These are phyloP conservation scores for Calonectria multiphialidica DNA, from an alignment of 2,329 filamentous ascomycete genomes.

Conservation along the genomic window DNA sequence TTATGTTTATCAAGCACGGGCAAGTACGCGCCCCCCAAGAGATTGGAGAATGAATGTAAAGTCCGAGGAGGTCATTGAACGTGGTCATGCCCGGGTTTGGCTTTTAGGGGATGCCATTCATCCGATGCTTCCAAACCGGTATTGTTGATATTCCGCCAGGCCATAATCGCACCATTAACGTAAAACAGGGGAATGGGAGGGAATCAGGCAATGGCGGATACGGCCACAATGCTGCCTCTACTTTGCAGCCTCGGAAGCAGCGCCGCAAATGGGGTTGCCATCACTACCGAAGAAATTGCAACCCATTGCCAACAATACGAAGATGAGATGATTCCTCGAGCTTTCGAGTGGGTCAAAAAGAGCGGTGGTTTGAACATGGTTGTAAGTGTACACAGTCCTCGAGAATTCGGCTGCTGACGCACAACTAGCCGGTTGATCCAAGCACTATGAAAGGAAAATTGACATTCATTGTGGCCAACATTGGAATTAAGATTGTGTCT, in stretches of 20 bases:
- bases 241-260: neutral
- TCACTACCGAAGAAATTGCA: neutral
- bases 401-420: neutral
- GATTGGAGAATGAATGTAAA: neutral
- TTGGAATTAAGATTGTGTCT: neutral
- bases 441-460: neutral
- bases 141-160: too few species aligned
- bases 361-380: neutral
- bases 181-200: neutral
- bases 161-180: neutral
- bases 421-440: neutral
- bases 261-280: neutral
- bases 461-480: neutral
- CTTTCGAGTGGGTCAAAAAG: neutral
- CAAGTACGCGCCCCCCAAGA: neutral
- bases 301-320: neutral
- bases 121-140: neutral
- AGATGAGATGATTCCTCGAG: neutral
- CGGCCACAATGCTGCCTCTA: neutral
- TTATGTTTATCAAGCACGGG: neutral
- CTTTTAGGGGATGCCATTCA: neutral
- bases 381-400: neutral
- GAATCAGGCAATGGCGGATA: neutral
- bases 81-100: neutral
- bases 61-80: neutral